phyloP scores from a whole-genome alignment of 345 rosid species.

The Bruguiera parviflora region DNA sequence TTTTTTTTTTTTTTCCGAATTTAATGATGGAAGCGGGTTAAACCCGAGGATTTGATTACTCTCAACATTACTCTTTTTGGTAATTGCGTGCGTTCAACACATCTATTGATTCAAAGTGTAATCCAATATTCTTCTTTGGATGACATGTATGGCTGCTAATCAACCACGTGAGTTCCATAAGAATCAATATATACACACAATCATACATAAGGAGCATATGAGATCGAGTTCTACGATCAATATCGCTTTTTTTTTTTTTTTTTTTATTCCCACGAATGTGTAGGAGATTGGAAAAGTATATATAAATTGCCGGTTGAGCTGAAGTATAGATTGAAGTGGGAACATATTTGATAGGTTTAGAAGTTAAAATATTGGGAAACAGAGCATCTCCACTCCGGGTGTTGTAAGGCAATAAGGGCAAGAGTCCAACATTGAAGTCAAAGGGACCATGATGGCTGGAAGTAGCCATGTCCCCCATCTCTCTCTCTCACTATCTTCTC shows the following conservation, averaged over 20 bases:
- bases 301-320: neutral
- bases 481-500: conserved; percentile 38
- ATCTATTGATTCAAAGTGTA: conserved; percentile 1
- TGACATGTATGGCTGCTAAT: conserved; percentile 9
- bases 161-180: neutral
- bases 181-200: neutral
- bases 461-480: conserved; percentile 7
- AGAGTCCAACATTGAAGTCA: conserved; percentile 16
- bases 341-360: neutral
- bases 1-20: too few relatives aligned
- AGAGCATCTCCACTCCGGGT: conserved; percentile 1
- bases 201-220: neutral
- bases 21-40: too few relatives aligned
- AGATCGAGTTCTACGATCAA: neutral
- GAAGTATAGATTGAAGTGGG: conserved; percentile 2
- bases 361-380: neutral
- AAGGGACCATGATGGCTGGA: conserved; percentile 20
- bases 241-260: neutral
- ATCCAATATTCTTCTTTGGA: conserved; percentile 8
- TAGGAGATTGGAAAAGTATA: neutral
- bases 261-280: conserved; percentile 6
- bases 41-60: too few relatives aligned
- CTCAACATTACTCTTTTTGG: neutral
- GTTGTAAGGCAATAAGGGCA: conserved; percentile 6
- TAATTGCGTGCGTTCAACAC: conserved; percentile 6